Percentiles rank a stretch among this genome's conserved stretches.
Conservation (phyloP, 2,329 filamentous ascomycete genomes). For the Bipolaris sorokiniana region DNA sequence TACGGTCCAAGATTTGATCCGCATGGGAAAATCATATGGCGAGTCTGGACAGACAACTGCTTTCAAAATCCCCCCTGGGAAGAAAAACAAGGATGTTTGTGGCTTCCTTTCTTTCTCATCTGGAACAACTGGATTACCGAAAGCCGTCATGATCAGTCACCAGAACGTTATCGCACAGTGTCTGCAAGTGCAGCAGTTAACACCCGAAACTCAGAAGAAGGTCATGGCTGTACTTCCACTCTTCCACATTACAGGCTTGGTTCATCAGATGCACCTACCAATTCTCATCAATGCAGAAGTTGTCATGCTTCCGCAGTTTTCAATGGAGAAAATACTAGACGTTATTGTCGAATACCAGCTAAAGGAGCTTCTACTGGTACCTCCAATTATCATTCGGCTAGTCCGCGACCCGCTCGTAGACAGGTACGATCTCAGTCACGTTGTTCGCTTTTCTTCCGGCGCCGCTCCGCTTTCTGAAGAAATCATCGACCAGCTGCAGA, state of each 20-base stretch:
- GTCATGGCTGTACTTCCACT: slow-evolving; percentile 44
- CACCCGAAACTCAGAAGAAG: slow-evolving; percentile 51
- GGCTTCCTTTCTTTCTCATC: slow-evolving; percentile 53
- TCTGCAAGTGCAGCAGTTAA: slow-evolving; percentile 58
- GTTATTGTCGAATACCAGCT: slow-evolving; percentile 56
- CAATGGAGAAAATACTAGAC: slow-evolving; percentile 59
- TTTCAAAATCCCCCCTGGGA: slow-evolving; percentile 59
- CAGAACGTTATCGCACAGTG: slow-evolving; percentile 60
- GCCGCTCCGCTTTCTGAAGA: slow-evolving; percentile 65
- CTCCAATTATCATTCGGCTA: slow-evolving; percentile 66
- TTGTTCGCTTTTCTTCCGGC: slow-evolving; percentile 64
- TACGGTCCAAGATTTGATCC: slow-evolving; percentile 55
- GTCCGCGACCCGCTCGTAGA: slow-evolving; percentile 62
- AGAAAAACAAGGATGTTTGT: slow-evolving; percentile 64
- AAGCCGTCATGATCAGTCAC: slow-evolving; percentile 47
- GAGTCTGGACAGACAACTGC: slow-evolving; percentile 53
- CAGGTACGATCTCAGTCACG: slow-evolving; percentile 63
- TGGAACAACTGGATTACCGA: slow-evolving; percentile 49
- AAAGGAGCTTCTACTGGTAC: slow-evolving; percentile 59
- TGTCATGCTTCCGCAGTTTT: slow-evolving; percentile 68
- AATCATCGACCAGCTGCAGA: slow-evolving; percentile 62
- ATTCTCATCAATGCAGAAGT: slow-evolving; percentile 69
- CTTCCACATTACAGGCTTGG: slow-evolving; percentile 47
- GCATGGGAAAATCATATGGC: slow-evolving; percentile 52
- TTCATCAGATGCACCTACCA: slow-evolving; percentile 64